A percentile compares a stretch with the other conserved stretches of the same genome.
These are phyloP conservation scores for Oxyria digyna DNA, from an alignment of 148 eudicot species.

Conservation along the genomic window DNA sequence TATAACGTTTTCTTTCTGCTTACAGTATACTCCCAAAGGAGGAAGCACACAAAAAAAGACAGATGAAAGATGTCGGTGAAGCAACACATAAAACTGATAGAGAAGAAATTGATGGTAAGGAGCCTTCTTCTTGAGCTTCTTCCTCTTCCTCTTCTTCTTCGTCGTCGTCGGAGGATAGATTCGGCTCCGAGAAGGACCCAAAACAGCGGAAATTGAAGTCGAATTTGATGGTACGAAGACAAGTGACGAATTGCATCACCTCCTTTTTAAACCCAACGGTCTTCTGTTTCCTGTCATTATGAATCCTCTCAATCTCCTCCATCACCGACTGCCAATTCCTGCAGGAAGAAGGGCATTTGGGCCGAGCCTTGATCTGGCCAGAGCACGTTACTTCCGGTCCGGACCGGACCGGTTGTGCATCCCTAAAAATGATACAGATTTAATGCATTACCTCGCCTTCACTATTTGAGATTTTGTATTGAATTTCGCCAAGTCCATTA, in stretches of 20 bases:
- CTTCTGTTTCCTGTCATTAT: conserved; percentile 35
- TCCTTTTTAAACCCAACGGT: conserved; percentile 78
- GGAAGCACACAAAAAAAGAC: conserved; percentile 67
- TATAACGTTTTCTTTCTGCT: neutral
- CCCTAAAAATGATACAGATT: no score
- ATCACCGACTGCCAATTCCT: no score
- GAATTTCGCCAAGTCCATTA: no score
- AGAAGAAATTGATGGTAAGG: no score
- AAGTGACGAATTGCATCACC: conserved; percentile 50
- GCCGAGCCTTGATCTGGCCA: no score
- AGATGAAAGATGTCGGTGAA: conserved; percentile 7
- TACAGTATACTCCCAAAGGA: conserved; percentile 59
- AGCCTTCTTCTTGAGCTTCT: no score
- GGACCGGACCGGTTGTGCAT: no score
- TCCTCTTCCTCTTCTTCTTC: conserved; percentile 34
- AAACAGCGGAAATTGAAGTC: conserved; percentile 82
- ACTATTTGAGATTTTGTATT: no score
- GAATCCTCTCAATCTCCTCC: conserved; percentile 78
- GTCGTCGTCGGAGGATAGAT: conserved; percentile 40
- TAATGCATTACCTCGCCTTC: no score
- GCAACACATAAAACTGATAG: no score
- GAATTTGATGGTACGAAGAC: conserved; percentile 46
- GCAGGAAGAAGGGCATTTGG: no score
- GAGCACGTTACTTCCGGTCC: no score
- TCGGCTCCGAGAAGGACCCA: conserved; percentile 41